phyloP scores from a whole-genome alignment of 169 alveolate genomes.

The Pseudocohnilembus persalinus region DNA sequence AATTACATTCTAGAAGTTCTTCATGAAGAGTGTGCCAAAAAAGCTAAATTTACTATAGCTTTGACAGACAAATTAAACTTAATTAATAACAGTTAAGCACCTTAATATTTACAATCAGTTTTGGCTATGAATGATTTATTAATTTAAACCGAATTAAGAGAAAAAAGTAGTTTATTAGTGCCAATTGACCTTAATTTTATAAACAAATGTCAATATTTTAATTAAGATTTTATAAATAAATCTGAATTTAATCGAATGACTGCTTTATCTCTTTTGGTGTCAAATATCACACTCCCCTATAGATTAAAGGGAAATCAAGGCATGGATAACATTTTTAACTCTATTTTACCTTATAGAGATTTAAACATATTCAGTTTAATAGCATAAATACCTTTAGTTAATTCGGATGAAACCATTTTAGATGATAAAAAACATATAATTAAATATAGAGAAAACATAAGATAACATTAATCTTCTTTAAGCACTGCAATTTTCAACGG shows the following conservation, averaged over 20 bases:
- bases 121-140: constrained; percentile 6
- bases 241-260: not conserved
- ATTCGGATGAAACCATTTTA: not conserved
- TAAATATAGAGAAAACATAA: not conserved
- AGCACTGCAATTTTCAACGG: not conserved
- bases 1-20: constrained; percentile 1
- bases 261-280: not conserved
- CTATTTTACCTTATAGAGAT: not conserved
- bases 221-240: not conserved
- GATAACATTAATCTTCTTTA: not conserved
- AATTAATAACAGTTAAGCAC: too few species aligned
- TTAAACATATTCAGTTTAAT: constrained; percentile 5
- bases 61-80: not conserved
- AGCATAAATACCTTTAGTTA: not conserved
- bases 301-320: not conserved
- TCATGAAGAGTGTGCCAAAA: constrained; percentile 15
- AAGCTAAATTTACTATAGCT: constrained; percentile 1
- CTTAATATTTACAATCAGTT: not conserved
- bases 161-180: not conserved
- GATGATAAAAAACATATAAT: not conserved
- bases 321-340: not conserved
- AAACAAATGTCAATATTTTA: not conserved
- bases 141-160: not conserved
- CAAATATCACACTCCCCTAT: not conserved
- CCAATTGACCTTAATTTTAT: constrained; percentile 7